These are phyloP conservation scores for Aaosphaeria pasadenensis DNA, from an alignment of 2,329 filamentous ascomycete species.

Conservation along the genomic window DNA sequence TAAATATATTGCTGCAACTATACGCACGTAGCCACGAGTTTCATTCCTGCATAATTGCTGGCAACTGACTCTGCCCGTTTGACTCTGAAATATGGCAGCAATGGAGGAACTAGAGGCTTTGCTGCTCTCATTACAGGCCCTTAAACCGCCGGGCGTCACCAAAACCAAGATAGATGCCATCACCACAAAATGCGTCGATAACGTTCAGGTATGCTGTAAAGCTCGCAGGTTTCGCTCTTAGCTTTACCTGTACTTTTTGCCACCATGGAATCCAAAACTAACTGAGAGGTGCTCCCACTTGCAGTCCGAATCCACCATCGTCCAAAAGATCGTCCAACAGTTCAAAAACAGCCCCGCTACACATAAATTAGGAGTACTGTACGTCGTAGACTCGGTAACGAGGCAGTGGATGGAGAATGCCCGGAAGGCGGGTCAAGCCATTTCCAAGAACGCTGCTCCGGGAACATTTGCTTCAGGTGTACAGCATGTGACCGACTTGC, in stretches of 20 bases:
- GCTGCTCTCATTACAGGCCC: constrained; percentile 83
- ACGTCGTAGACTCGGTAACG: constrained; percentile 99
- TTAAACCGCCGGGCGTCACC: constrained; percentile 93
- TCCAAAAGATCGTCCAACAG: constrained; percentile 95
- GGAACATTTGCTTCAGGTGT: constrained; percentile 94
- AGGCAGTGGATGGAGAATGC: constrained; percentile 98
- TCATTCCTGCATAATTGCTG: neutral
- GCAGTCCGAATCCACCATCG: constrained; percentile 89
- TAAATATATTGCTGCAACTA: too few species aligned
- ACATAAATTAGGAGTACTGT: constrained; percentile 98
- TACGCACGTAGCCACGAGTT: neutral
- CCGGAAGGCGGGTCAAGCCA: constrained; percentile 73
- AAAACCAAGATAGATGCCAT: constrained; percentile 87
- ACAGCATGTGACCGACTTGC: constrained; percentile 91
- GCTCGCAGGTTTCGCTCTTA: constrained; percentile 8
- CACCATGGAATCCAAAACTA: too few species aligned
- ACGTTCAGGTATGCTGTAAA: constrained; percentile 28
- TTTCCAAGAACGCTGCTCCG: constrained; percentile 78
- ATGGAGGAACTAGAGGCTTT: constrained; percentile 88
- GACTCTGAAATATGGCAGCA: constrained; percentile 55
- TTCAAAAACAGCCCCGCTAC: constrained; percentile 93
- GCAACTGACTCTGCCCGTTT: neutral
- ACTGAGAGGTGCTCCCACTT: constrained; percentile 9
- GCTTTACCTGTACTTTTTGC: too few species aligned
- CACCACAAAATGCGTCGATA: constrained; percentile 77